Evolutionary conservation across 345 rosid genomes (phyloP).

Genomic region (Citrus inodora): DNA sequence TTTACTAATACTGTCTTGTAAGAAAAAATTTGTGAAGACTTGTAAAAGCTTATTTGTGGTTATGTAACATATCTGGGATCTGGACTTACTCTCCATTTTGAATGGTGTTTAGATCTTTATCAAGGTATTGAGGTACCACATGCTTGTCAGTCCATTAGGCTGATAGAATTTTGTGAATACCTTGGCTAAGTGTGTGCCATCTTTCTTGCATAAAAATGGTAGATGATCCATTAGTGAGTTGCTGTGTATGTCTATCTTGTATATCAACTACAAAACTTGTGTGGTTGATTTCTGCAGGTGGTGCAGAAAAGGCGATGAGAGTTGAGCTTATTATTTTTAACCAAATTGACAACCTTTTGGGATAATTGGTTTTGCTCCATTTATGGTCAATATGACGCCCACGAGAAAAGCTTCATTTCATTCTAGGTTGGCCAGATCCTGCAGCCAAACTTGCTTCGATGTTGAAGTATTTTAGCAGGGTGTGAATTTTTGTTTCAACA

Average conservation of each 20-base stretch:
- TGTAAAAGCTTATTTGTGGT: slow-evolving; percentile 1
- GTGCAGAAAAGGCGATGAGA: neutral
- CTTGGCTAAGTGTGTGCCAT: neutral
- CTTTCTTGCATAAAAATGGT: neutral
- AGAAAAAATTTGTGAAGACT: neutral
- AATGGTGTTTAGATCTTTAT: slow-evolving; percentile 1
- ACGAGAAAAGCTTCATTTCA: too few relatives aligned
- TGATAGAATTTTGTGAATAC: neutral
- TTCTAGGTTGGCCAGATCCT: neutral
- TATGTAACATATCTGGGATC: neutral
- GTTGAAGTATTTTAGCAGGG: neutral
- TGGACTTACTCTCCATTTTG: neutral
- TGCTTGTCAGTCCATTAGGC: neutral
- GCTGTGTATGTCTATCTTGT: neutral
- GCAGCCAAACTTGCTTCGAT: neutral
- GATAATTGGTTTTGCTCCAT: neutral
- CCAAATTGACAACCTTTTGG: neutral
- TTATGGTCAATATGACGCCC: neutral
- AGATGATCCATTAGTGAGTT: neutral
- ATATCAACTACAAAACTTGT: neutral
- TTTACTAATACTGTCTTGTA: slow-evolving; percentile 1
- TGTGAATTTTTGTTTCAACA: neutral
- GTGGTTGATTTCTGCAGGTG: neutral
- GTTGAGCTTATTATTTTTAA: neutral
- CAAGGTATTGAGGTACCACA: neutral